phyloP scores from a whole-genome alignment of 192 early-diverging fungal species.

The Backusella sp. region DNA sequence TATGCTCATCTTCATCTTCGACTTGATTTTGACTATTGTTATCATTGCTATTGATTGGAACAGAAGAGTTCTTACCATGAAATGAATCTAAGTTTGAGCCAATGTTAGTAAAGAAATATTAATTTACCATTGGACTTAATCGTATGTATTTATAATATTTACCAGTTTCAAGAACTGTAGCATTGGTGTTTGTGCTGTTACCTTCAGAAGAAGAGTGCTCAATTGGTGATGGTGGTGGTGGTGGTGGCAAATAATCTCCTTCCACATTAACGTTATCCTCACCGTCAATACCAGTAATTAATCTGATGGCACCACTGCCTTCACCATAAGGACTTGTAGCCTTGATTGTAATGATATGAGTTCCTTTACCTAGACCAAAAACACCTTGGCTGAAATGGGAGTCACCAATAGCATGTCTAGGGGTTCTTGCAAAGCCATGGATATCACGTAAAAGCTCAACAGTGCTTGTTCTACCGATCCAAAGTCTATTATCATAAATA shows the following conservation, averaged over 20 bases:
- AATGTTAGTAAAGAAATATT: neutral
- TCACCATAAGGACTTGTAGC: constrained; percentile 1
- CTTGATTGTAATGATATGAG: neutral
- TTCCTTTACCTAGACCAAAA: neutral
- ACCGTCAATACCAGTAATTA: neutral
- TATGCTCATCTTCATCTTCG: neutral
- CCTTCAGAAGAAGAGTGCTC: neutral
- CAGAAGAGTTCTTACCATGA: neutral
- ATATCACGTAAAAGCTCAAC: neutral
- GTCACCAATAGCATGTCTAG: neutral
- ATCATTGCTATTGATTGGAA: too few relatives aligned
- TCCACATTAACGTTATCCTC: neutral
- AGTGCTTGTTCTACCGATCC: neutral
- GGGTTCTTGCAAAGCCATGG: neutral
- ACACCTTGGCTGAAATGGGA: neutral
- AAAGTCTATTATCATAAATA: neutral
- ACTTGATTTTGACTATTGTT: neutral
- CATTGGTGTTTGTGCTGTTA: neutral
- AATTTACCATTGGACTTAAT: neutral
- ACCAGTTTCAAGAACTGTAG: neutral
- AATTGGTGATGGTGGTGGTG: neutral
- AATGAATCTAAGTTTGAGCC: neutral
- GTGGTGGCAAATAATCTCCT: neutral
- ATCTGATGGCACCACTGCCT: neutral
- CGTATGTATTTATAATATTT: neutral